Evolutionary conservation across 257 asterid species (phyloP).

Genomic region (Nicotiana sylvestris): DNA sequence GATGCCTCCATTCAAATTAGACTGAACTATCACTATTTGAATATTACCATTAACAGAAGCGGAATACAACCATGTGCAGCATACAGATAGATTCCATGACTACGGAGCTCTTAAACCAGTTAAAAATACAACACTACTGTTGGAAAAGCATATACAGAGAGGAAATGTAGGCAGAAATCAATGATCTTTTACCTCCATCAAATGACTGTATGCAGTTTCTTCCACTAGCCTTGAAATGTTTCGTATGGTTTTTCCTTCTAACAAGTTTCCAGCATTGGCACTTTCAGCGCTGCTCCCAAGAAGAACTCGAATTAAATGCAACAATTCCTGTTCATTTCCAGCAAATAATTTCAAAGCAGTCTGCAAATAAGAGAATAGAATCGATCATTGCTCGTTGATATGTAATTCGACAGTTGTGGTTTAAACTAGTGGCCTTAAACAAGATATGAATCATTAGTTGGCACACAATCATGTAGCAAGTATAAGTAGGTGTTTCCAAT

Average conservation of each 20-base stretch:
- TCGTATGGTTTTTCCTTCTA: too few species aligned
- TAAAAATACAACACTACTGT: neutral
- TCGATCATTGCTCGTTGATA: too few species aligned
- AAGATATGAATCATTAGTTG: neutral
- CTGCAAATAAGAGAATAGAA: too few species aligned
- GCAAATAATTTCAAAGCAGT: neutral
- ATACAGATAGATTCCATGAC: neutral
- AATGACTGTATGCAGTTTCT: slow-evolving; percentile 81
- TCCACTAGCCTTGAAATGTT: neutral
- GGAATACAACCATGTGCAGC: neutral
- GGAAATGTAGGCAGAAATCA: neutral
- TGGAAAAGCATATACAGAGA: neutral
- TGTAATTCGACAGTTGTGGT: neutral
- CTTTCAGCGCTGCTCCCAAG: slow-evolving; percentile 35
- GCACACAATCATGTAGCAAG: too few species aligned
- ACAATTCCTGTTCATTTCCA: too few species aligned
- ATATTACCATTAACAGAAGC: neutral
- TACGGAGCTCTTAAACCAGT: neutral
- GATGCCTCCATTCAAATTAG: neutral
- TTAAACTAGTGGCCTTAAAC: too few species aligned
- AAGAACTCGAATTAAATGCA: too few species aligned
- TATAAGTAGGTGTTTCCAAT: neutral
- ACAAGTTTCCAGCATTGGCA: slow-evolving; percentile 23
- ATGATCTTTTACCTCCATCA: slow-evolving; percentile 79
- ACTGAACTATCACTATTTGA: neutral